phyloP scores from a whole-genome alignment of 768 basidiomycete species.

The Russula brevipes region DNA sequence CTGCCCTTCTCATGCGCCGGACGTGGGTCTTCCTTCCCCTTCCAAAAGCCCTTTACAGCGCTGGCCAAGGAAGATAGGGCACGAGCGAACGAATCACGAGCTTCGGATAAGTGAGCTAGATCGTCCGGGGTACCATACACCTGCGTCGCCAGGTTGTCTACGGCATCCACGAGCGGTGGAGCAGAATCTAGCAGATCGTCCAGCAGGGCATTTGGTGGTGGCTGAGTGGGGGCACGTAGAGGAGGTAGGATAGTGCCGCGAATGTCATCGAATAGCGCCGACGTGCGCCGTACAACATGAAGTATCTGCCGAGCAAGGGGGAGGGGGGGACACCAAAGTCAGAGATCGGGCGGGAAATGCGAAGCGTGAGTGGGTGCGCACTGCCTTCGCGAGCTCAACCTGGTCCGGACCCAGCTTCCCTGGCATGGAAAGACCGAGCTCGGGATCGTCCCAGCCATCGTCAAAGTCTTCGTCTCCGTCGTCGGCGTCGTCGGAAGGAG shows the following conservation, averaged over 20 bases:
- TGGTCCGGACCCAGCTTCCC: constrained; percentile 10
- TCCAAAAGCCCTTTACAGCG: constrained; percentile 21
- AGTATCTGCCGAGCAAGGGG: constrained; percentile 4
- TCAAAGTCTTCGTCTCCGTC: not conserved
- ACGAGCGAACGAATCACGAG: constrained; percentile 15
- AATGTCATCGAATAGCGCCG: constrained; percentile 14
- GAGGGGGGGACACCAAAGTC: not conserved
- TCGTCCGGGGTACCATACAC: constrained; percentile 10
- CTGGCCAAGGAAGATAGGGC: constrained; percentile 8
- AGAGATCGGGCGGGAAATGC: not conserved
- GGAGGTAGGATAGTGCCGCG: not conserved
- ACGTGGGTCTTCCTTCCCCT: constrained; percentile 11
- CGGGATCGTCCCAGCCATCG: constrained; percentile 23
- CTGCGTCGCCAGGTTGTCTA: constrained; percentile 19
- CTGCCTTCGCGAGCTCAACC: constrained; percentile 18
- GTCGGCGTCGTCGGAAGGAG: not conserved
- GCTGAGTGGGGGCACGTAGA: not conserved
- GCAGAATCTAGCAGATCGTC: constrained; percentile 21
- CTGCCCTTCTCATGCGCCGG: constrained; percentile 9
- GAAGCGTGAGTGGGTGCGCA: not conserved
- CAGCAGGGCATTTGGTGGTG: constrained; percentile 6
- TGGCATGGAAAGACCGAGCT: constrained; percentile 5
- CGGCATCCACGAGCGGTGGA: constrained; percentile 15
- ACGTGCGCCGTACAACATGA: constrained; percentile 1
- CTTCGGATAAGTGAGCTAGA: constrained; percentile 1